phyloP scores from a whole-genome alignment of 495 filamentous ascomycete species.

The Hyaloscypha bicolor region DNA sequence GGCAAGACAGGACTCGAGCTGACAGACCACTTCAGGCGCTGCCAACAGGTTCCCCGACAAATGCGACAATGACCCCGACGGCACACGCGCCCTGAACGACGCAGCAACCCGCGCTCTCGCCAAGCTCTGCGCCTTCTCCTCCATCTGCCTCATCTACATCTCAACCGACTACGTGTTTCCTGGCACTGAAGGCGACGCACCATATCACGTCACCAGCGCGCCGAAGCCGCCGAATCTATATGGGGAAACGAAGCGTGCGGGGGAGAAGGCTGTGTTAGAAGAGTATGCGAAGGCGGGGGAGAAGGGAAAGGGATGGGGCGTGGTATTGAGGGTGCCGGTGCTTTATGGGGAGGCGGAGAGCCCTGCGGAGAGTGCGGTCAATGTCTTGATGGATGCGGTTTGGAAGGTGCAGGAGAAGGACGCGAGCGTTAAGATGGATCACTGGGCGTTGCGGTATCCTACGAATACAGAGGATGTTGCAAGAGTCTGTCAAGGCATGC shows the following conservation, averaged over 20 bases:
- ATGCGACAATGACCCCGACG: conserved; percentile 76
- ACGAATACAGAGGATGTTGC: conserved; percentile 87
- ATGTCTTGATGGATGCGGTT: conserved; percentile 74
- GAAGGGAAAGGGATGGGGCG: conserved; percentile 47
- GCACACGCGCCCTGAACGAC: conserved; percentile 75
- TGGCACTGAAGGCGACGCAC: conserved; percentile 79
- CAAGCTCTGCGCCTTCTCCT: conserved; percentile 58
- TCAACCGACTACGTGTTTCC: conserved; percentile 95
- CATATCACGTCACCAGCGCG: conserved; percentile 68
- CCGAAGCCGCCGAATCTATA: conserved; percentile 82
- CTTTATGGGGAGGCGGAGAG: conserved; percentile 72
- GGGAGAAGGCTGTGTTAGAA: conserved; percentile 72
- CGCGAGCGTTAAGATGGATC: conserved; percentile 75
- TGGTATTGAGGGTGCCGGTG: conserved; percentile 85
- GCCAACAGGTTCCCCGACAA: conserved; percentile 91
- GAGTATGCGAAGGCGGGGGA: conserved; percentile 53
- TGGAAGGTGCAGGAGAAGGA: conserved; percentile 64
- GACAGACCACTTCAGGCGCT: conserved; percentile 57
- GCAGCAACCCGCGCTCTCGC: conserved; percentile 70
- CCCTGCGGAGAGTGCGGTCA: conserved; percentile 79
- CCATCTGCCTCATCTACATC: conserved; percentile 84
- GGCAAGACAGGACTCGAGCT: neutral
- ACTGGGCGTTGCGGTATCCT: conserved; percentile 84
- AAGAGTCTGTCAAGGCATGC: conserved; percentile 65
- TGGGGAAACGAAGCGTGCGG: conserved; percentile 84